phyloP scores from a whole-genome alignment of 2,329 filamentous ascomycete species.

The Hypoxylon rubiginosum region DNA sequence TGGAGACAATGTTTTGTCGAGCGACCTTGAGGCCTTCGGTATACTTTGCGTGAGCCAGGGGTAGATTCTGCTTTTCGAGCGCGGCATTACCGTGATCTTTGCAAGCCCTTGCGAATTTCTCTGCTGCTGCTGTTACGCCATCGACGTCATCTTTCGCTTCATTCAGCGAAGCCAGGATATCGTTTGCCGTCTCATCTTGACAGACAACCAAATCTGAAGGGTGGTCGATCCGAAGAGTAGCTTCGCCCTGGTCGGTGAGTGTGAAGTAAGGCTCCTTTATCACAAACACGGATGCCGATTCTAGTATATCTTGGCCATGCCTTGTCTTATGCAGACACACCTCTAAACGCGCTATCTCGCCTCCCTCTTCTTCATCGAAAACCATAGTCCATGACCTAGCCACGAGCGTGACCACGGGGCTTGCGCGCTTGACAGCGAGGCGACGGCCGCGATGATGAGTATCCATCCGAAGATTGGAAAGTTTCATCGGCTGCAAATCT shows the following conservation, averaged over 20 bases:
- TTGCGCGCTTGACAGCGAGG: conserved; percentile 48
- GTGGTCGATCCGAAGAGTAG: conserved; percentile 56
- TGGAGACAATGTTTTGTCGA: conserved; percentile 9
- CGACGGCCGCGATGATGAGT: conserved; percentile 50
- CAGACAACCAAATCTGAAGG: conserved; percentile 50
- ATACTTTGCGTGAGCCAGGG: conserved; percentile 46
- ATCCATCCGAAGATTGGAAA: conserved; percentile 48
- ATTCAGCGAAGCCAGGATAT: not conserved
- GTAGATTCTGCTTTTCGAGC: conserved; percentile 42
- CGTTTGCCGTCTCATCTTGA: conserved; percentile 2
- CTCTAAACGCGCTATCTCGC: conserved; percentile 50
- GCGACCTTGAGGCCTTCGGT: conserved; percentile 44
- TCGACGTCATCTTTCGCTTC: not conserved
- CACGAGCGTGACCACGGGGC: conserved; percentile 45
- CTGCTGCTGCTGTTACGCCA: not conserved
- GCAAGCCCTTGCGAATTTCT: conserved; percentile 35
- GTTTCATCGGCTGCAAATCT: conserved; percentile 45
- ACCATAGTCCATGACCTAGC: conserved; percentile 52
- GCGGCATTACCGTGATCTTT: conserved; percentile 52
- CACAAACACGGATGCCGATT: conserved; percentile 53
- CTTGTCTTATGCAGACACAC: conserved; percentile 54
- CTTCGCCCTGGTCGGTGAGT: conserved; percentile 55
- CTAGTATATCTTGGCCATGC: conserved; percentile 52
- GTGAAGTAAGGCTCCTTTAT: conserved; percentile 67
- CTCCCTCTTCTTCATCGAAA: conserved; percentile 45